A percentile compares a stretch with the other conserved stretches of the same genome.
phyloP scores from a whole-genome alignment of 2,329 filamentous ascomycete genomes.

The Claviceps arundinis region DNA sequence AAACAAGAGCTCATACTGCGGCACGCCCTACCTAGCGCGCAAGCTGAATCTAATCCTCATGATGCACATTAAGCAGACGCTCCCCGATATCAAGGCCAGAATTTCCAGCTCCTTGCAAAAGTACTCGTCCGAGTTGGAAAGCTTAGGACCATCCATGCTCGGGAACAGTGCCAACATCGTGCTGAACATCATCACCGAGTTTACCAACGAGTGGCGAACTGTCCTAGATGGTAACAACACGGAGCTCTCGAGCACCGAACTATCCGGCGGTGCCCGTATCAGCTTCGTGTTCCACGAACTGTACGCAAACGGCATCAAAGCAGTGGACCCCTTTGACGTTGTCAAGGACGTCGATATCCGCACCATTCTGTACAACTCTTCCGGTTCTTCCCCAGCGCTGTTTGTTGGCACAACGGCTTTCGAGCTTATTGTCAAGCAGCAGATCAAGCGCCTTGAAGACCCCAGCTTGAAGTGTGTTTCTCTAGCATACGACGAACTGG shows the following conservation, averaged over 20 bases:
- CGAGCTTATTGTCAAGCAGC: conserved; percentile 95
- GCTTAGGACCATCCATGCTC: conserved; percentile 84
- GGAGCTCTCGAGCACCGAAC: conserved; percentile 83
- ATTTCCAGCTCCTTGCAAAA: conserved; percentile 92
- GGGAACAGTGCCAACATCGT: conserved; percentile 95
- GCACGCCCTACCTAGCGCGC: conserved; percentile 88
- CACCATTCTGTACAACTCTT: conserved; percentile 96
- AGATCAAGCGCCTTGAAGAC: conserved; percentile 92
- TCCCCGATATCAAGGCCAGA: conserved; percentile 95
- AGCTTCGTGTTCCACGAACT: conserved; percentile 99
- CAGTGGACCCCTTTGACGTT: conserved; percentile 91
- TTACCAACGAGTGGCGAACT: conserved; percentile 93
- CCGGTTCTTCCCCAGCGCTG: conserved; percentile 89
- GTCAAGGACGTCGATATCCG: conserved; percentile 97
- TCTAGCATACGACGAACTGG: conserved; percentile 91
- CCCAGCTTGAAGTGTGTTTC: conserved; percentile 96
- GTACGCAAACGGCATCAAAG: conserved; percentile 94
- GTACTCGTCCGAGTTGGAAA: conserved; percentile 68
- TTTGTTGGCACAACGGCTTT: conserved; percentile 98
- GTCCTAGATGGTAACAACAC: conserved; percentile 94
- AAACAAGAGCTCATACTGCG: conserved; percentile 97
- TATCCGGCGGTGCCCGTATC: conserved; percentile 94
- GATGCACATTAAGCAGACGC: conserved; percentile 99
- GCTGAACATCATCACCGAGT: conserved; percentile 97
- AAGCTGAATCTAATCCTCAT: conserved; percentile 98